These are phyloP conservation scores for Pichia sp. DNA, from an alignment of 1,139 yeast species.

Conservation along the genomic window DNA sequence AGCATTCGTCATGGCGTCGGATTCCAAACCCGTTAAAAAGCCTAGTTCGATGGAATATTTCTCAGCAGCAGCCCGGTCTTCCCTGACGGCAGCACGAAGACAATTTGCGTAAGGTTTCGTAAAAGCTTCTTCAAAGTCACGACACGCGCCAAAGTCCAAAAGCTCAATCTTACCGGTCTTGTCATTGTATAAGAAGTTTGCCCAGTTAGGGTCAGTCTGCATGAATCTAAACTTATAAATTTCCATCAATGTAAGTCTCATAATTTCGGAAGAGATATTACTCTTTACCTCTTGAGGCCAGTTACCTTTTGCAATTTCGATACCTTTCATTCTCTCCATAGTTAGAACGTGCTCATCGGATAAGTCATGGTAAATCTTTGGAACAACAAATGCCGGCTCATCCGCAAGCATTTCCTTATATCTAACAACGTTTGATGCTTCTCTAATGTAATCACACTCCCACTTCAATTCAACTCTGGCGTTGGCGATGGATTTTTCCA, in stretches of 20 bases:
- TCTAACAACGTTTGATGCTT: conserved; percentile 69
- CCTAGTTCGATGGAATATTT: conserved; percentile 69
- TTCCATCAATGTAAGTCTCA: conserved; percentile 82
- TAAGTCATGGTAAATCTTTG: conserved; percentile 68
- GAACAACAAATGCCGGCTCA: conserved; percentile 72
- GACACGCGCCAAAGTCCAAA: conserved; percentile 92
- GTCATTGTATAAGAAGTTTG: conserved; percentile 81
- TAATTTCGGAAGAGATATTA: conserved; percentile 78
- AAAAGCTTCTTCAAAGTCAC: conserved; percentile 66
- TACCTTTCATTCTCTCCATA: conserved; percentile 84
- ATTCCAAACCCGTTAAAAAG: conserved; percentile 85
- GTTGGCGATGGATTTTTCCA: conserved; percentile 87
- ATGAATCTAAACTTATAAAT: conserved; percentile 79
- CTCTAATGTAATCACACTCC: conserved; percentile 96
- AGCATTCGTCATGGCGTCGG: conserved; percentile 80
- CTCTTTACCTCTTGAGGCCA: conserved; percentile 69
- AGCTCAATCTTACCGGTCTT: conserved; percentile 59
- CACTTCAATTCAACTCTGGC: conserved; percentile 91
- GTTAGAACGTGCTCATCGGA: conserved; percentile 83
- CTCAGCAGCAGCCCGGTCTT: conserved; percentile 61
- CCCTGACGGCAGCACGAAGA: conserved; percentile 67
- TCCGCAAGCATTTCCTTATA: conserved; percentile 56
- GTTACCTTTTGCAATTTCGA: conserved; percentile 71
- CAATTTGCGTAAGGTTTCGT: conserved; percentile 62
- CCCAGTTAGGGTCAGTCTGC: conserved; percentile 99